Percentiles rank a stretch among this genome's conserved stretches.
Evolutionary conservation across 192 early-diverging fungal genomes (phyloP).

Genomic region (Lunasporangiospora selenospora): DNA sequence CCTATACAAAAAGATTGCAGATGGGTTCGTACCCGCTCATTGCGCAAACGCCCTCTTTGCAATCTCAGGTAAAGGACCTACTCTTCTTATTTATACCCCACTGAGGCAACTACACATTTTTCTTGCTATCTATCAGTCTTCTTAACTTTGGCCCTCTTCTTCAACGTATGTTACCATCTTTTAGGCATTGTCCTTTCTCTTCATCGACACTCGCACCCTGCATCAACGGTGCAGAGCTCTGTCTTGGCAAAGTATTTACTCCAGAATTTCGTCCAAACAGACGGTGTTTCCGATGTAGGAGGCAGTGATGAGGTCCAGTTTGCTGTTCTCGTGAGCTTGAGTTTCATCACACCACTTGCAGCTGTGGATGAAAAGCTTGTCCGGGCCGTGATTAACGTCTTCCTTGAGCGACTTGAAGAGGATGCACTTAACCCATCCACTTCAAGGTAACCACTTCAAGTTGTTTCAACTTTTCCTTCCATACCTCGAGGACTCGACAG

Average conservation of each 20-base stretch:
- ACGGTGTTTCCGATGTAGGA: constrained; percentile 25
- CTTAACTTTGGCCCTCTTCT: background rate
- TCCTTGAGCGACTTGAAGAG: constrained; percentile 24
- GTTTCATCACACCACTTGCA: constrained; percentile 42
- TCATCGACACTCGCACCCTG: constrained; percentile 27
- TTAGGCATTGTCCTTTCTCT: constrained; percentile 22
- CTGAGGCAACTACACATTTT: background rate
- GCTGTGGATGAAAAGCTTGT: constrained; percentile 50
- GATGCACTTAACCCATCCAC: constrained; percentile 2
- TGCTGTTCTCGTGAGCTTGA: constrained; percentile 41
- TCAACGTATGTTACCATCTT: background rate
- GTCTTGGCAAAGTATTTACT: constrained; percentile 34
- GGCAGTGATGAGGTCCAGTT: constrained; percentile 55
- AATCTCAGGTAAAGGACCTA: constrained; percentile 37
- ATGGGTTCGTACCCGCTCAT: constrained; percentile 44
- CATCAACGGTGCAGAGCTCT: constrained; percentile 35
- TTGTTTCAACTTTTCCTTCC: background rate
- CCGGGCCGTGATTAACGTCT: constrained; percentile 22
- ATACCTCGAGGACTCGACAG: background rate
- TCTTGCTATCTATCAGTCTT: background rate
- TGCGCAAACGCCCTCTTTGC: constrained; percentile 50
- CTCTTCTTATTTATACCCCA: background rate
- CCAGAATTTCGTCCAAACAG: constrained; percentile 31
- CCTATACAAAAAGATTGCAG: constrained; percentile 38
- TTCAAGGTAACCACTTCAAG: background rate